Conservation (phyloP, 495 filamentous ascomycete species). For the Penicillium subrubescens region DNA sequence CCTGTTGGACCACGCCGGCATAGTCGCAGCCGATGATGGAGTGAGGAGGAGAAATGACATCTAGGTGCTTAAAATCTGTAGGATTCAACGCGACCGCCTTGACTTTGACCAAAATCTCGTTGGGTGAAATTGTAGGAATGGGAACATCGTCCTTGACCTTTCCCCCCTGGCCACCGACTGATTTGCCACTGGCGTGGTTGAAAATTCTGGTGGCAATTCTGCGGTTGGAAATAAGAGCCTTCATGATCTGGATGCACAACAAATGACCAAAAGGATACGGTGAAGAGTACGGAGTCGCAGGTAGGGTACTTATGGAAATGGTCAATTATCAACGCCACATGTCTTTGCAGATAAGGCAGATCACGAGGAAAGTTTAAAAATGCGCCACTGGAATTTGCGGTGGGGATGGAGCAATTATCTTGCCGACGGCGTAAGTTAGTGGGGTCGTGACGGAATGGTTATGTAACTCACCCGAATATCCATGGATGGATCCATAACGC, state of each 20-base stretch:
- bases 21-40: constrained; percentile 56
- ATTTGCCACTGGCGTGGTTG: background rate
- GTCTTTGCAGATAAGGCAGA: background rate
- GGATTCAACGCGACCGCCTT: constrained; percentile 51
- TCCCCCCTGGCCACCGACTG: constrained; percentile 7
- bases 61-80: constrained; percentile 55
- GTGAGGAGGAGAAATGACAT: constrained; percentile 23
- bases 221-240: background rate
- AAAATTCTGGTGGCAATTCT: background rate
- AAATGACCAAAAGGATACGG: background rate
- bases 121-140: constrained; percentile 13
- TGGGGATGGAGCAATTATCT: background rate
- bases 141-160: constrained; percentile 7
- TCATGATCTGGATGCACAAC: constrained; percentile 1
- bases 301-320: background rate
- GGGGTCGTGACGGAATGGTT: background rate
- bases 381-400: background rate
- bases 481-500: background rate
- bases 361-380: background rate
- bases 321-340: background rate
- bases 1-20: constrained; percentile 49
- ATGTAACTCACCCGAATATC: background rate
- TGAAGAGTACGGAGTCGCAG: background rate
- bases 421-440: background rate
- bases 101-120: constrained; percentile 47